phyloP scores from a whole-genome alignment of 1,139 yeast genomes.

The Lizanozyma gosingica region DNA sequence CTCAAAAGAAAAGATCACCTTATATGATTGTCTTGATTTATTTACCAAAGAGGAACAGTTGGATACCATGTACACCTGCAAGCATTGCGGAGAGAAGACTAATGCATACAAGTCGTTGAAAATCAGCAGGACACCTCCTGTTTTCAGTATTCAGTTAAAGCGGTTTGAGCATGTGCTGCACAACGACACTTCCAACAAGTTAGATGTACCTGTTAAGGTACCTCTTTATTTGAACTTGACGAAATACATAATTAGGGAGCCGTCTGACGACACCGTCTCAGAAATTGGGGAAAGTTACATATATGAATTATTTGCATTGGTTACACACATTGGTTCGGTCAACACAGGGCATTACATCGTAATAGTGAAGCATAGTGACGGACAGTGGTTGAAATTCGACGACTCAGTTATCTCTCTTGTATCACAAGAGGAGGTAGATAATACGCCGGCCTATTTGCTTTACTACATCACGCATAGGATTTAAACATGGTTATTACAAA shows the following conservation, averaged over 20 bases:
- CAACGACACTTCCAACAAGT: slow-evolving; percentile 54
- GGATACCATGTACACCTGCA: slow-evolving; percentile 67
- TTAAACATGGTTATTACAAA: no score
- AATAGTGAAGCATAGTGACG: slow-evolving; percentile 59
- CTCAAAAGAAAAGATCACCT: slow-evolving; percentile 14
- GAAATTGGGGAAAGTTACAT: slow-evolving; percentile 19
- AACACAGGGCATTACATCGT: slow-evolving; percentile 93
- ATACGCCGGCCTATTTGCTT: slow-evolving; percentile 68
- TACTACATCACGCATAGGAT: slow-evolving; percentile 59
- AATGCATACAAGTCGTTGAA: slow-evolving; percentile 64
- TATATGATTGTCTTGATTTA: slow-evolving; percentile 61
- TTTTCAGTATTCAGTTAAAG: slow-evolving; percentile 76
- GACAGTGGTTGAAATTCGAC: slow-evolving; percentile 85
- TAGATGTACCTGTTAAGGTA: slow-evolving; percentile 64
- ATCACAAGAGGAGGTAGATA: slow-evolving; percentile 53
- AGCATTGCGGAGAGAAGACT: slow-evolving; percentile 50
- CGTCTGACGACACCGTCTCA: slow-evolving; percentile 6
- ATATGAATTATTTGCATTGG: slow-evolving; percentile 78
- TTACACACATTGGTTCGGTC: slow-evolving; percentile 85
- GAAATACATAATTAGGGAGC: slow-evolving; percentile 39
- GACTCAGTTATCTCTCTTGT: slow-evolving; percentile 77
- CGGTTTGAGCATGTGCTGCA: slow-evolving; percentile 67
- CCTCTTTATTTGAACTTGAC: slow-evolving; percentile 68
- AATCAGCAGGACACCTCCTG: slow-evolving; percentile 63
- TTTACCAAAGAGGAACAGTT: slow-evolving; percentile 72